phyloP scores from a whole-genome alignment of 2,329 filamentous ascomycete genomes.

The Penicillium sp. region DNA sequence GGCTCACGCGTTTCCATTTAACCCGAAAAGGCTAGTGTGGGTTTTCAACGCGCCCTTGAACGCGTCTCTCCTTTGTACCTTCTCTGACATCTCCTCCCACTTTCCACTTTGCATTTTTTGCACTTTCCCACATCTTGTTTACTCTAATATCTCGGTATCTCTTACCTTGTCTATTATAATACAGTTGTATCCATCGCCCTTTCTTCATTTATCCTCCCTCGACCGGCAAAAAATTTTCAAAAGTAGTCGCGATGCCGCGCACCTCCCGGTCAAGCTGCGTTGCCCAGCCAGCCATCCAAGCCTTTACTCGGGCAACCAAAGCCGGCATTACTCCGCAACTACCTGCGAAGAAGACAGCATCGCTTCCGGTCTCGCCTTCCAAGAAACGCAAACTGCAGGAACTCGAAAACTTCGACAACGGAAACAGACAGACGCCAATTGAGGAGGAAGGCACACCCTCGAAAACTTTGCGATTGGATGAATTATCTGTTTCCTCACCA shows the following conservation, averaged over 20 bases:
- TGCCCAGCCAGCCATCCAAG: conserved; percentile 41
- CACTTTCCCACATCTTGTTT: conserved; percentile 6
- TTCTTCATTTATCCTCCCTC: conserved; percentile 6
- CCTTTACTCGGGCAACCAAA: conserved; percentile 47
- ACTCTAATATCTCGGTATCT: conserved; percentile 18
- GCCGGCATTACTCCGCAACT: conserved; percentile 31
- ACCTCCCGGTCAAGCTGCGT: conserved; percentile 30
- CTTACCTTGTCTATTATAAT: conserved; percentile 20
- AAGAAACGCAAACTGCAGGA: conserved; percentile 42
- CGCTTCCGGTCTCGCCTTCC: conserved; percentile 35
- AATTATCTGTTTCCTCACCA: conserved; percentile 34
- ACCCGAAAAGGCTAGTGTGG: conserved; percentile 14
- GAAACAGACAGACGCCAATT: conserved; percentile 7
- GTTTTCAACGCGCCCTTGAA: conserved; percentile 11
- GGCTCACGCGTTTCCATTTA: conserved; percentile 13
- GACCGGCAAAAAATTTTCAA: conserved; percentile 15
- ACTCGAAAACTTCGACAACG: conserved; percentile 33
- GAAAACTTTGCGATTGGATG: conserved; percentile 33
- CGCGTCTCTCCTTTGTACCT: conserved; percentile 16
- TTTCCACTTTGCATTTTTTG: not conserved
- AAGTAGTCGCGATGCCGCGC: conserved; percentile 30
- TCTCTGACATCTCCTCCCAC: conserved; percentile 6
- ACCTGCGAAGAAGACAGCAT: conserved; percentile 32
- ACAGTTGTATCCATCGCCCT: conserved; percentile 11
- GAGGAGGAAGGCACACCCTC: conserved; percentile 29